Percentiles rank a stretch among this genome's conserved stretches.
These are phyloP conservation scores for Perkinsus chesapeaki DNA, from an alignment of 169 alveolate species.

Conservation along the genomic window DNA sequence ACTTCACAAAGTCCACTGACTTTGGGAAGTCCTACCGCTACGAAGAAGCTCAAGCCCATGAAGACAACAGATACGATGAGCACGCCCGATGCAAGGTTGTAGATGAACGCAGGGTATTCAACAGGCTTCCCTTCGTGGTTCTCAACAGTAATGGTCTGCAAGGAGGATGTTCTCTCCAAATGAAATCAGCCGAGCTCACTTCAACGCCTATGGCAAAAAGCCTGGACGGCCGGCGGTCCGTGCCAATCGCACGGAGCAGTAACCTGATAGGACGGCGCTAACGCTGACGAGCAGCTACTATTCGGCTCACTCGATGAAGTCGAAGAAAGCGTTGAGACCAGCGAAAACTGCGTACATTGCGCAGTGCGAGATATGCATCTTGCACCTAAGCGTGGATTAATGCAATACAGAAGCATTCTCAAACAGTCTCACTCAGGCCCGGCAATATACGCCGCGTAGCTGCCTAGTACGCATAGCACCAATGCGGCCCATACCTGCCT, in stretches of 20 bases:
- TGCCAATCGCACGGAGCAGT: background rate
- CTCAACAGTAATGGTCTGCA: background rate
- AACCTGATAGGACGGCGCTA: background rate
- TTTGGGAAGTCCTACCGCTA: background rate
- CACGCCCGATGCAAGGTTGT: background rate
- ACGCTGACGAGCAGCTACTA: background rate
- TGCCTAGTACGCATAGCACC: background rate
- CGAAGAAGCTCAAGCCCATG: background rate
- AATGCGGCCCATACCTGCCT: background rate
- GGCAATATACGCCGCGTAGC: background rate
- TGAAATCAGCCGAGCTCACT: background rate
- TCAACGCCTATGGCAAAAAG: background rate
- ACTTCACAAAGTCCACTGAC: background rate
- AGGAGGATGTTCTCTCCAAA: background rate
- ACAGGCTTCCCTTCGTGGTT: background rate
- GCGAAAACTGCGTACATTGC: background rate
- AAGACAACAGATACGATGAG: background rate
- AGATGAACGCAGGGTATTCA: background rate
- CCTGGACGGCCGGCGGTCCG: background rate
- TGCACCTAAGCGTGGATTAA: background rate
- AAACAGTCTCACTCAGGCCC: background rate
- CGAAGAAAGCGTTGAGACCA: background rate
- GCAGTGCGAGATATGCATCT: background rate
- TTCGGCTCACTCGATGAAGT: background rate
- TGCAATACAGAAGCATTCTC: background rate